Evolutionary conservation across 2,329 filamentous ascomycete genomes (phyloP).

Genomic region (Elsinoe ampelina): DNA sequence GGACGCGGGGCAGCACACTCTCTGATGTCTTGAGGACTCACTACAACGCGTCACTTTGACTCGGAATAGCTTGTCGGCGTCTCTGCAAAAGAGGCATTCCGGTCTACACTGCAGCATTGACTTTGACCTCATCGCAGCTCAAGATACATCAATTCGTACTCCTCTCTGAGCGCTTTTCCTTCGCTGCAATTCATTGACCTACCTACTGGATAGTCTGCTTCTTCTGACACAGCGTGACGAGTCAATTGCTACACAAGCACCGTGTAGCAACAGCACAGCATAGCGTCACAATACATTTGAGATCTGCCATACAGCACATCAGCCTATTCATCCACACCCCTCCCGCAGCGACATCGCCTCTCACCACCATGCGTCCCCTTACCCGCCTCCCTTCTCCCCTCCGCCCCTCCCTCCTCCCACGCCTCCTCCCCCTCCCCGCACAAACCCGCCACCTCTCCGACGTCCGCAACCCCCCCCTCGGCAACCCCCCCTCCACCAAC

Average conservation of each 20-base stretch:
- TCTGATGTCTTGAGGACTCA: neutral
- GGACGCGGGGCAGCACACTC: neutral
- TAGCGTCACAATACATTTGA: neutral
- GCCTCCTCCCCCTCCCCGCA: neutral
- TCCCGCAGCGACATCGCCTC: neutral
- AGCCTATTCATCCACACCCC: neutral
- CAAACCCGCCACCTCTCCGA: slow-evolving; percentile 13
- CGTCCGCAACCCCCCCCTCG: slow-evolving; percentile 23
- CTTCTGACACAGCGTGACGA: no score
- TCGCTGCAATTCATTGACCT: no score
- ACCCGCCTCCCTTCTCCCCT: neutral
- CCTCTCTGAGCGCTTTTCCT: no score
- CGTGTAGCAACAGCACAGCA: neutral
- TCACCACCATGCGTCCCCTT: neutral
- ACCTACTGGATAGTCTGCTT: no score
- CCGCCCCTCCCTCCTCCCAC: neutral
- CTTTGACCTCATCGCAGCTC: neutral
- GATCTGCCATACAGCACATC: neutral
- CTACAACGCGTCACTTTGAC: neutral
- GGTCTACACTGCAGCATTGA: neutral
- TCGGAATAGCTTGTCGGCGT: neutral
- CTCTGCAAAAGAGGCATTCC: neutral
- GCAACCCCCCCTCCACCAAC: slow-evolving; percentile 24
- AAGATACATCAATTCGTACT: neutral
- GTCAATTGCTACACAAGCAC: no score